A percentile compares a stretch with the other conserved stretches of the same genome.
These are phyloP conservation scores for Cryptococcus depauperatus DNA, from an alignment of 1,284 basidiomycete genomes.

Conservation along the genomic window DNA sequence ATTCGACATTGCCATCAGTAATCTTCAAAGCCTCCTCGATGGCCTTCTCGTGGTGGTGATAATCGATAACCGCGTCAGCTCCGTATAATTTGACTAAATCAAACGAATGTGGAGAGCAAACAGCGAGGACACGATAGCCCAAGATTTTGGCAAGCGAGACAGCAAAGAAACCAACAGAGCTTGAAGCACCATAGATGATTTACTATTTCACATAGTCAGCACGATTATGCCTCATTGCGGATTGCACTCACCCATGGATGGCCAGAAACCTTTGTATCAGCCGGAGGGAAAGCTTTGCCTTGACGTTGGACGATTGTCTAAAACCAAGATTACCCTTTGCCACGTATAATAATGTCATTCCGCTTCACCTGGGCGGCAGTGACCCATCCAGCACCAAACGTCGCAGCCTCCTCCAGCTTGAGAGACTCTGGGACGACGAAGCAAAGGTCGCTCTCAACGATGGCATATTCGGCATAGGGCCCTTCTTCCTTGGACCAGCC, in stretches of 20 bases:
- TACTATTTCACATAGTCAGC: constrained; percentile 12
- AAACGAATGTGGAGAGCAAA: constrained; percentile 45
- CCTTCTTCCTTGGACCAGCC: constrained; percentile 37
- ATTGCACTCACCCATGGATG: constrained; percentile 21
- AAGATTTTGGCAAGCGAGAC: constrained; percentile 47
- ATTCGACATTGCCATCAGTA: constrained; percentile 25
- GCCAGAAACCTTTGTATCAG: constrained; percentile 13
- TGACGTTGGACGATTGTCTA: constrained; percentile 39
- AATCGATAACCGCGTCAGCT: constrained; percentile 42
- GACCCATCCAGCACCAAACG: constrained; percentile 43
- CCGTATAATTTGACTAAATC: constrained; percentile 46
- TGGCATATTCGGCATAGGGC: constrained; percentile 46
- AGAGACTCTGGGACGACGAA: constrained; percentile 25
- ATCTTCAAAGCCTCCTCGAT: constrained; percentile 24
- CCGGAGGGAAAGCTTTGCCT: constrained; percentile 29
- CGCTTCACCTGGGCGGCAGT: constrained; percentile 39
- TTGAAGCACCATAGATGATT: constrained; percentile 48
- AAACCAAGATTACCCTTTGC: neutral
- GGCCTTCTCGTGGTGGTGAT: constrained; percentile 21
- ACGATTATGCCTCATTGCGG: neutral
- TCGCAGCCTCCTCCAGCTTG: constrained; percentile 45
- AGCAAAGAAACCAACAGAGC: constrained; percentile 47
- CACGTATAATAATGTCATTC: neutral
- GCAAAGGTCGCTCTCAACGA: constrained; percentile 23
- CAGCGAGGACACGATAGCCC: constrained; percentile 47